Evolutionary conservation across 2,329 filamentous ascomycete species (phyloP), one percentile per base, ranked within the genome.

Genomic region (Penicillium decumbens): DNA sequence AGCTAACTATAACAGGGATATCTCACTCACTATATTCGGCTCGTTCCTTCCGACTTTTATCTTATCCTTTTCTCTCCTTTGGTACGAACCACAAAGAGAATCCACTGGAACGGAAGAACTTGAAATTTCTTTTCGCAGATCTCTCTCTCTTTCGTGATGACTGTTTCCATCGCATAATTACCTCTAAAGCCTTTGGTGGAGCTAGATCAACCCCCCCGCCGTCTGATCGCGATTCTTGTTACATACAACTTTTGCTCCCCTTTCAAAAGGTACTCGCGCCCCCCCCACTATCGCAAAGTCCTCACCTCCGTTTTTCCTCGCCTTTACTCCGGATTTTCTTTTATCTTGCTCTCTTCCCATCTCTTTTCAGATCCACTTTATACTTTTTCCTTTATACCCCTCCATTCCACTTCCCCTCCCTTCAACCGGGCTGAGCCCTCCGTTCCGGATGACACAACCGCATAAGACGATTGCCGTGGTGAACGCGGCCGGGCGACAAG

Each of bases 401-500:
- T 18, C 33, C 20, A 23, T 23, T 23, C 20, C 15, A 18, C 15
- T 18, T 18, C 20, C 20, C 20, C 20, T 23, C 20, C 4, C 20
- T 23, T 40, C 25, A 18, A 9, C 44, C 40, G 18, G 25, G 18
- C 40, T 13, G 41, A 42, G 30, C 35, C 39, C 43, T 32, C 42
- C n/a, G 28, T 45, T 49, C 59, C 66, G 62, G 57, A 73, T 72
- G 70, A 70, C 69, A 61, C 69, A 70, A 65, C 64, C 67, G 39
- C 78, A 81, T 67, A 93, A 91, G 75, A 93, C 88, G 47, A 89
- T 95, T 65, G 92, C 91, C 67, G 85, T 95, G 66, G 91, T 97
- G 75, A 97, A 97, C 74, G 89, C 89, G 67, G 92, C 89, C 69
- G 93, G 93, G 65, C 88, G 93, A 63, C 93, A 98, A 77, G 90